Base-by-base conservation (phyloP, 305 asterid species). In the Fraxinus platypoda region DNA sequence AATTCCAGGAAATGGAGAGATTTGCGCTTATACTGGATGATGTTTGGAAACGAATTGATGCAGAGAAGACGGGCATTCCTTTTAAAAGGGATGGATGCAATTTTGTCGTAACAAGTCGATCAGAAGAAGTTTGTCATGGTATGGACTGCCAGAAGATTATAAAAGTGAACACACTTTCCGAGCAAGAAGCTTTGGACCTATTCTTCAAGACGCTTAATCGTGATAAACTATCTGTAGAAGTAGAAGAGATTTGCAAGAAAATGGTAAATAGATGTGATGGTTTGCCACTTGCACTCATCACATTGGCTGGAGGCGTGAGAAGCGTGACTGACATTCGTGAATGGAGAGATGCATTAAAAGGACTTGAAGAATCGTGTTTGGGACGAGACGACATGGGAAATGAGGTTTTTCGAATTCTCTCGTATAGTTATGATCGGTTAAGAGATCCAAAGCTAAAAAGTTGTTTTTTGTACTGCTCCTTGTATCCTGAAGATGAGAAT, bases 401-500 rank as follows among this genome's bases (percentile, higher is more conserved):
- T 11, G 62, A 79, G 6, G 83, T 85, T 8, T 78, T 75, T 12
- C 33, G 28, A 1, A n/a, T 76, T 17, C 68, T 85, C 41, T 6
- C 13, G 4, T 79, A 12, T 6, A 82, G 84, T 35, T 85, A 41
- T 37, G 9, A 70, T n/a, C 52, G 79, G 9, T 15, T 82, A 38
- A 57, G 59, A n/a, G 38, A 75, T 71, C 26, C 34, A 9, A 79
- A 6, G 0, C 34, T 73, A 3, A 43, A 82, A 25, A 0, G 1
- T n/a, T 57, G 68, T 57, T 57, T 57, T 8, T 7, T 57, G 26
- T 17, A 57, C 70, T 79, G 80, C 28, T 85, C 75, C 19, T 75
- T 81, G 64, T 78, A 81, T 68, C 85, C 85, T 9, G 82, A 85
- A 79, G 85, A 85, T 49, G 21, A 0, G 25, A 3, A 8, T 21